A percentile compares a stretch with the other conserved stretches of the same genome.
These are phyloP conservation scores for Curvularia verruculosa DNA, from an alignment of 2,329 filamentous ascomycete genomes.

Conservation along the genomic window DNA sequence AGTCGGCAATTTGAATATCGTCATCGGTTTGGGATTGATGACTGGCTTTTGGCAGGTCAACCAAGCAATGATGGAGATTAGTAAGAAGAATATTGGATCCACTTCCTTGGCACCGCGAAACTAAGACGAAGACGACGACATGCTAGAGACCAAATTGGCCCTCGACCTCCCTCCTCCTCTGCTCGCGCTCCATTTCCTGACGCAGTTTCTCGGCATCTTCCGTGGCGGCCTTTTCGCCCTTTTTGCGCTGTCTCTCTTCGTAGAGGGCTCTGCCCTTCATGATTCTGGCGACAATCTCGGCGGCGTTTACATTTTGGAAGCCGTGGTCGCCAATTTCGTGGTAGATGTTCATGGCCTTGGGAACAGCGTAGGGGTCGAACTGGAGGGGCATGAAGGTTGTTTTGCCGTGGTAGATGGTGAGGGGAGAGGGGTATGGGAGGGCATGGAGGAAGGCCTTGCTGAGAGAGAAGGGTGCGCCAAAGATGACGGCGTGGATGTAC, in stretches of 20 bases:
- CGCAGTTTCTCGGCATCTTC: slow-evolving; percentile 62
- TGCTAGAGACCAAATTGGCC: slow-evolving; percentile 44
- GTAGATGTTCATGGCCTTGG: slow-evolving; percentile 85
- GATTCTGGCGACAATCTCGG: slow-evolving; percentile 88
- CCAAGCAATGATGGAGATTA: background rate
- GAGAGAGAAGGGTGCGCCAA: slow-evolving; percentile 87
- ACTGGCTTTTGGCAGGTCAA: background rate
- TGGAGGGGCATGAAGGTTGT: slow-evolving; percentile 81
- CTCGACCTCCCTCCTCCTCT: slow-evolving; percentile 48
- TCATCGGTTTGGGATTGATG: background rate
- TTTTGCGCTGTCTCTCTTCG: slow-evolving; percentile 87
- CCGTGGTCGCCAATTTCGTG: slow-evolving; percentile 75
- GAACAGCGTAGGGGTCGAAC: slow-evolving; percentile 69
- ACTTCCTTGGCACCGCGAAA: background rate
- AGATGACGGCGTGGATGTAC: slow-evolving; percentile 87
- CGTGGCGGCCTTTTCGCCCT: slow-evolving; percentile 81
- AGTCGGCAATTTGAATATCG: background rate
- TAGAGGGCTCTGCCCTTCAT: slow-evolving; percentile 85
- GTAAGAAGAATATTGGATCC: too few species aligned
- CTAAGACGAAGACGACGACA: background rate
- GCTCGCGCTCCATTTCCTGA: slow-evolving; percentile 48
- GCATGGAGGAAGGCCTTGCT: slow-evolving; percentile 75
- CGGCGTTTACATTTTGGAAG: slow-evolving; percentile 88
- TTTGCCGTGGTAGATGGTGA: slow-evolving; percentile 93
- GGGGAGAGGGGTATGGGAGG: slow-evolving; percentile 71